These are phyloP conservation scores for Symbiodinium natans DNA, from an alignment of 73 alveolate genomes.

Conservation along the genomic window DNA sequence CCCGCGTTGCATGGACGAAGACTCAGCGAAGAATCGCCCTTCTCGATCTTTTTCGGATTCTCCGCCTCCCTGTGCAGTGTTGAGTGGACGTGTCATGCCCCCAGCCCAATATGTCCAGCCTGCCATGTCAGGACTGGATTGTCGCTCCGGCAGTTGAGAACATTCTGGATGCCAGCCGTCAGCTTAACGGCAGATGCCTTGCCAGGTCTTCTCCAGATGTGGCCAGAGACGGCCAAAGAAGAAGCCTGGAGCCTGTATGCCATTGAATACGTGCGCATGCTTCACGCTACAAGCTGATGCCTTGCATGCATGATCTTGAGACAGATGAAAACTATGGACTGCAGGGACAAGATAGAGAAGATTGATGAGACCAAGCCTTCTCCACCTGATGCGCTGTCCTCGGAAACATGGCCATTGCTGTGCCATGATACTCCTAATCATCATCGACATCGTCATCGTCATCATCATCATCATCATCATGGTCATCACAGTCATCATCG, in stretches of 20 bases:
- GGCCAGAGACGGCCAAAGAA: slow-evolving; percentile 3
- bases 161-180: too few species aligned
- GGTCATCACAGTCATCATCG: background rate
- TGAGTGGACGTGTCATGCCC: too few species aligned
- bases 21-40: background rate
- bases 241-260: background rate
- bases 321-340: background rate
- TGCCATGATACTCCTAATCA: background rate
- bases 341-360: background rate
- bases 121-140: background rate
- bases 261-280: too few species aligned
- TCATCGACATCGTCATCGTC: background rate
- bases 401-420: background rate
- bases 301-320: too few species aligned
- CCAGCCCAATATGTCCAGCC: too few species aligned
- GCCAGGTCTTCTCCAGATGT: slow-evolving; percentile 8
- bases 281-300: background rate
- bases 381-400: background rate
- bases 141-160: background rate
- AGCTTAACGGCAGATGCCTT: background rate
- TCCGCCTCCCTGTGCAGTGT: too few species aligned
- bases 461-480: slow-evolving; percentile 4
- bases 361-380: slow-evolving; percentile 14
- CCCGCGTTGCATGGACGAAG: background rate
- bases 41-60: too few species aligned